Conservation (phyloP, 2,329 filamentous ascomycete species). For the Monilinia fructigena region DNA sequence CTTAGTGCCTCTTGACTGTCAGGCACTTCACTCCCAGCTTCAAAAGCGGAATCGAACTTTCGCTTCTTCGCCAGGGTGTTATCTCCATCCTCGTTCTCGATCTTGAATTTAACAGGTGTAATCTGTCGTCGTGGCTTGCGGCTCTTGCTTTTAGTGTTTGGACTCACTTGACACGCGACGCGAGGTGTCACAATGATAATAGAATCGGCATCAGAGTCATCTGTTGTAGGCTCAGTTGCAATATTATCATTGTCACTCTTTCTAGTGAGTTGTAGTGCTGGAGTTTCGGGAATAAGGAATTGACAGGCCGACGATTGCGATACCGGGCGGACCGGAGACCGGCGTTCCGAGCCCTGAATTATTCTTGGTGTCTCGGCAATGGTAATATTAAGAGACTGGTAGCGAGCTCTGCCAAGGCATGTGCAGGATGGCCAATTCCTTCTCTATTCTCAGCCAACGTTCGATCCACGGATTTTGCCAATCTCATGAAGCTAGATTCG, state of each 20-base stretch:
- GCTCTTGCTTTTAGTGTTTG: neutral
- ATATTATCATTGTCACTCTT: neutral
- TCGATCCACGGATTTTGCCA: conserved; percentile 23
- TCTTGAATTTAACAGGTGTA: neutral
- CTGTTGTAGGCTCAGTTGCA: conserved; percentile 14
- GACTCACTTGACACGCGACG: conserved; percentile 8
- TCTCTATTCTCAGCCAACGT: neutral
- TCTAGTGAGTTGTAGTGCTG: conserved; percentile 21
- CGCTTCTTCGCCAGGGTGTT: conserved; percentile 28
- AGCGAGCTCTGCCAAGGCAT: neutral
- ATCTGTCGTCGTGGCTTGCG: neutral
- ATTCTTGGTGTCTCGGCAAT: neutral
- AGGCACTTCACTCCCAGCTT: conserved; percentile 28
- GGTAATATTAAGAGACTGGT: neutral
- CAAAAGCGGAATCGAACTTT: conserved; percentile 27
- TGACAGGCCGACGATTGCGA: conserved; percentile 27
- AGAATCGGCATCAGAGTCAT: conserved; percentile 27
- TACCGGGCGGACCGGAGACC: neutral
- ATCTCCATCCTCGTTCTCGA: neutral
- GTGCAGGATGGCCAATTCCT: neutral
- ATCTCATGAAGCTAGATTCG: conserved; percentile 36
- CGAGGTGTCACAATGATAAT: conserved; percentile 33
- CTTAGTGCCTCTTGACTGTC: conserved; percentile 30
- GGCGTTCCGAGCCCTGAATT: too few relatives aligned
- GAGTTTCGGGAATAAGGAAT: conserved; percentile 37